Evolutionary conservation across 1,284 basidiomycete genomes (phyloP).

Genomic region (Fomitopsis pinicola): DNA sequence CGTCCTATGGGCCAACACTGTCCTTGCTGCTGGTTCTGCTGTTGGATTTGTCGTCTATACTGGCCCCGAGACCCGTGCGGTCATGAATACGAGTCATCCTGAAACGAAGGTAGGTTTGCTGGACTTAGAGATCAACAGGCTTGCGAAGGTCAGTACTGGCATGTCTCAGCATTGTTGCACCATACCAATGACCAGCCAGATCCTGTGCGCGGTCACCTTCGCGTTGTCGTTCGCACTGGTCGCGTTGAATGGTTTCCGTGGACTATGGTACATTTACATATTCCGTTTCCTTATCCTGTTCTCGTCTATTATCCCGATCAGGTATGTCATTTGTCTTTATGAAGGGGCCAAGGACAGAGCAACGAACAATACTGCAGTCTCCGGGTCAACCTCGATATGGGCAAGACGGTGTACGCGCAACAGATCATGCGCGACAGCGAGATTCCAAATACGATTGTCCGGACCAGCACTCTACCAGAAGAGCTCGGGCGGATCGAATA

Average conservation of each 20-base stretch:
- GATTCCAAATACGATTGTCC: slow-evolving; percentile 93
- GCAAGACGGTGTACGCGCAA: slow-evolving; percentile 95
- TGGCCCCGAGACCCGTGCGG: slow-evolving; percentile 90
- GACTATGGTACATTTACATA: slow-evolving; percentile 94
- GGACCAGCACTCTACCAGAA: slow-evolving; percentile 95
- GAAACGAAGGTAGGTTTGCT: slow-evolving; percentile 92
- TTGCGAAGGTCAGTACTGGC: slow-evolving; percentile 74
- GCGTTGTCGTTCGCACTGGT: slow-evolving; percentile 88
- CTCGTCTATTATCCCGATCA: slow-evolving; percentile 98
- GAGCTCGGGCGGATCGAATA: slow-evolving; percentile 97
- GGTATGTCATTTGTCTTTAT: slow-evolving; percentile 44
- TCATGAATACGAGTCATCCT: slow-evolving; percentile 99
- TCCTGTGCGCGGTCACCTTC: slow-evolving; percentile 93
- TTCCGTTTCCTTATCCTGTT: slow-evolving; percentile 98
- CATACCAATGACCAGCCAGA: slow-evolving; percentile 44
- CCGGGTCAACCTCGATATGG: slow-evolving; percentile 99
- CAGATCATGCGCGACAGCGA: slow-evolving; percentile 93
- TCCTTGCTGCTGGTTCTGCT: slow-evolving; percentile 91
- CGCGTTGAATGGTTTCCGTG: slow-evolving; percentile 94
- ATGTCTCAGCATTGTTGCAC: too few relatives aligned
- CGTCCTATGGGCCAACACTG: slow-evolving; percentile 96
- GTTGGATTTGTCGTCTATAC: slow-evolving; percentile 95
- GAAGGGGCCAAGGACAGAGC: neutral
- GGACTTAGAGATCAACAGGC: slow-evolving; percentile 92
- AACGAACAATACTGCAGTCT: slow-evolving; percentile 49